Evolutionary conservation across 1,284 basidiomycete genomes (phyloP).

Genomic region (Apiotrichum gracile): DNA sequence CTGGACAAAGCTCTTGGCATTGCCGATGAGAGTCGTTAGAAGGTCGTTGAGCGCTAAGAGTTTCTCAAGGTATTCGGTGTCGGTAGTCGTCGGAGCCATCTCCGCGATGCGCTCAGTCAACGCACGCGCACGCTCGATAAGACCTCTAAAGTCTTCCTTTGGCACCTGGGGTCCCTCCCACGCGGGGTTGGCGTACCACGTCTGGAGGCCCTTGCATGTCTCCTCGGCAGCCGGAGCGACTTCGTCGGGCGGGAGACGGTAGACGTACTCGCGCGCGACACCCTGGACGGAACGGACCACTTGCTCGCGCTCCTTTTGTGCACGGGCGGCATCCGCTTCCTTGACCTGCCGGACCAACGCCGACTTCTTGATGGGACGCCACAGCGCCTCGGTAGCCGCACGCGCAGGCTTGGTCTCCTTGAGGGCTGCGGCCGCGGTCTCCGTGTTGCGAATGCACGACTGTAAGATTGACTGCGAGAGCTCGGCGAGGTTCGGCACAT

Average conservation of each 20-base stretch:
- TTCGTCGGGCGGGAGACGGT: constrained; percentile 51
- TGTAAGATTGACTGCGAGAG: constrained; percentile 49
- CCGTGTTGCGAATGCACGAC: constrained; percentile 84
- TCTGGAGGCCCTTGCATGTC: constrained; percentile 39
- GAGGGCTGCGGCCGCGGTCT: constrained; percentile 49
- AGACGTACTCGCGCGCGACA: constrained; percentile 41
- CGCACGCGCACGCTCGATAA: constrained; percentile 53
- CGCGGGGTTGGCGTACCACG: constrained; percentile 32
- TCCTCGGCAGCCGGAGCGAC: constrained; percentile 56
- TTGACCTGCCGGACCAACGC: constrained; percentile 47
- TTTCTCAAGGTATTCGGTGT: constrained; percentile 53
- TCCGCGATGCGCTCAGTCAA: constrained; percentile 57
- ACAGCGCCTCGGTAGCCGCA: constrained; percentile 42
- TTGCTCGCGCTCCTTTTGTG: constrained; percentile 35
- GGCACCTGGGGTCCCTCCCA: constrained; percentile 44
- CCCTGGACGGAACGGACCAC: constrained; percentile 37
- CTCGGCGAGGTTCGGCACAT: constrained; percentile 75
- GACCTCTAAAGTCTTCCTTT: constrained; percentile 32
- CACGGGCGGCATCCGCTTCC: constrained; percentile 41
- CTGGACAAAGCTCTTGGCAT: constrained; percentile 34
- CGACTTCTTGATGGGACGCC: constrained; percentile 50
- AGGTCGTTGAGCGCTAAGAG: constrained; percentile 67
- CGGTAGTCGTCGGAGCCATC: constrained; percentile 51
- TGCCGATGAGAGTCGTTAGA: constrained; percentile 52
- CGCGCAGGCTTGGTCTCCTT: constrained; percentile 10